Conservation (phyloP, 495 filamentous ascomycete species). For the Neurospora tetrasperma region DNA sequence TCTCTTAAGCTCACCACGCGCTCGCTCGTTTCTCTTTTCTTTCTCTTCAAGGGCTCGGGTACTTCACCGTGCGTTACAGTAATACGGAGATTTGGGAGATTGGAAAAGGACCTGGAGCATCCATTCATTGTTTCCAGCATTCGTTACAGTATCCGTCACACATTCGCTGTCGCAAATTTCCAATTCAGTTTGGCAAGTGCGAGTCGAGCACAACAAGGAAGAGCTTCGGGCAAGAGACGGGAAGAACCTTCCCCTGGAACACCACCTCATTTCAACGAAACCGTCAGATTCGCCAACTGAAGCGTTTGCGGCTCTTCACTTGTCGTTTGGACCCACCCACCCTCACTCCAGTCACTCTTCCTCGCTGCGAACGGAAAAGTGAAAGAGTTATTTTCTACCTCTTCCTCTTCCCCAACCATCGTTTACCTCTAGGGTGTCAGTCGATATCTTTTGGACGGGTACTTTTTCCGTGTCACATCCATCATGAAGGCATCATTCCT, state of each 20-base stretch:
- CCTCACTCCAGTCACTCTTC: not conserved
- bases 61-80: constrained; percentile 1
- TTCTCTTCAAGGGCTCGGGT: not conserved
- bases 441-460: not conserved
- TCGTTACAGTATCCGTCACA: not conserved
- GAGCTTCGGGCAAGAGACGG: not conserved
- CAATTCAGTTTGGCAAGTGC: not conserved
- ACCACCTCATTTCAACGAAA: not conserved
- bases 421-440: not conserved
- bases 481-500: constrained; percentile 14
- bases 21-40: not conserved
- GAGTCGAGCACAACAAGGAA: not conserved
- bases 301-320: not conserved
- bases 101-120: not conserved
- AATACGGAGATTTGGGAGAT: not conserved
- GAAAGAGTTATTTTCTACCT: not conserved
- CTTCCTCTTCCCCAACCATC: not conserved
- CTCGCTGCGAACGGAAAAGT: not conserved
- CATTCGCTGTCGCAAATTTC: not conserved
- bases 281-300: not conserved
- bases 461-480: not conserved
- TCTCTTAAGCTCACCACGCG: not conserved
- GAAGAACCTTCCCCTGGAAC: not conserved
- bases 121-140: not conserved
- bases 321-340: not conserved